phyloP scores from a whole-genome alignment of 306 rosid species.

The Vigna nakashimae region DNA sequence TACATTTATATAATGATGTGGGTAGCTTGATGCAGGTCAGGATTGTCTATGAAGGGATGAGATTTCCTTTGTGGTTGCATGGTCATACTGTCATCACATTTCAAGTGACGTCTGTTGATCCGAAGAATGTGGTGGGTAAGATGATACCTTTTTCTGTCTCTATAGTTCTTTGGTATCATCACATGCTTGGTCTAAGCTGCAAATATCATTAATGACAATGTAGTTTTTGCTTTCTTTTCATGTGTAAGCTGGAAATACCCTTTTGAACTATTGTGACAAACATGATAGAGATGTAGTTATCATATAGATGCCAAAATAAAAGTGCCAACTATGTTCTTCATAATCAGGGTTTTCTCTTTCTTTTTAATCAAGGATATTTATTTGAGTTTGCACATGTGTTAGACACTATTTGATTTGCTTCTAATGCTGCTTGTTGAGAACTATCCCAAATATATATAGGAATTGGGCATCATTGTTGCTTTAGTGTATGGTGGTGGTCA shows the following conservation, averaged over 20 bases:
- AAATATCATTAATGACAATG: slow-evolving; percentile 21
- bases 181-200: slow-evolving; percentile 5
- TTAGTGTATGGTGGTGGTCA: slow-evolving; percentile 7
- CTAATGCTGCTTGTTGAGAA: slow-evolving; percentile 11
- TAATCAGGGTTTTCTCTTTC: neutral
- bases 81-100: slow-evolving; percentile 81
- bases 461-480: slow-evolving; percentile 19
- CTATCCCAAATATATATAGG: neutral
- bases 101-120: slow-evolving; percentile 70
- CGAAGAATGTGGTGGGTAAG: slow-evolving; percentile 97
- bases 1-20: slow-evolving; percentile 6
- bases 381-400: slow-evolving; percentile 14
- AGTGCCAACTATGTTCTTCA: neutral
- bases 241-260: too few species aligned
- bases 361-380: slow-evolving; percentile 1
- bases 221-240: neutral
- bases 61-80: slow-evolving; percentile 90
- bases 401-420: slow-evolving; percentile 30
- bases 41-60: slow-evolving; percentile 87
- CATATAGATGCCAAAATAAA: slow-evolving; percentile 5
- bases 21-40: slow-evolving; percentile 64
- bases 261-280: slow-evolving; percentile 1
- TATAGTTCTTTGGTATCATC: slow-evolving; percentile 8
- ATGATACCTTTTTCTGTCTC: slow-evolving; percentile 47
- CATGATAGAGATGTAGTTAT: slow-evolving; percentile 7